Evolutionary conservation across 1,284 basidiomycete genomes (phyloP).

Genomic region (Leccinum subrobustum): DNA sequence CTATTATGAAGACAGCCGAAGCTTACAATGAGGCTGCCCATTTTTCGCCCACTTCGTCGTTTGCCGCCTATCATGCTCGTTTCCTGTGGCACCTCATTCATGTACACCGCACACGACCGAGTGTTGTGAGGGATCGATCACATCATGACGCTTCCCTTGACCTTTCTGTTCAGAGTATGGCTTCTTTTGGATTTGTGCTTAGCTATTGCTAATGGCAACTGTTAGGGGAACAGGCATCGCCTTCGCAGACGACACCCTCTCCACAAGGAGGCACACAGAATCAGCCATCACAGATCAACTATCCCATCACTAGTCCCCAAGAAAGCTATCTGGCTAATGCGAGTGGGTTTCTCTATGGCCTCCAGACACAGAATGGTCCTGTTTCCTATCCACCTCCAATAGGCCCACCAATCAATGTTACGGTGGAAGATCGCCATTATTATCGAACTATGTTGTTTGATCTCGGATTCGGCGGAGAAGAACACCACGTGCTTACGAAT

Average conservation of each 20-base stretch:
- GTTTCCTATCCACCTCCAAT: constrained; percentile 17
- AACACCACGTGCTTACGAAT: constrained; percentile 28
- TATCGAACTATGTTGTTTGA: constrained; percentile 71
- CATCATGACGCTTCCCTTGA: constrained; percentile 43
- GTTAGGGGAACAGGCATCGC: constrained; percentile 24
- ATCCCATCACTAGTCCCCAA: constrained; percentile 18
- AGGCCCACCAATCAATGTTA: constrained; percentile 18
- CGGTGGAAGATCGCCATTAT: constrained; percentile 59
- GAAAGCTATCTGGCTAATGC: constrained; percentile 23
- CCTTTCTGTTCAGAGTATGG: constrained; percentile 47
- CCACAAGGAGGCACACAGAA: constrained; percentile 20
- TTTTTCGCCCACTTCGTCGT: constrained; percentile 56
- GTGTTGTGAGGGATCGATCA: constrained; percentile 37
- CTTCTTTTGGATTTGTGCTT: background rate
- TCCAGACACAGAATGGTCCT: constrained; percentile 16
- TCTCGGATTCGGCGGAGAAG: constrained; percentile 56
- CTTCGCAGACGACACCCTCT: constrained; percentile 27
- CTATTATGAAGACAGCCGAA: constrained; percentile 67
- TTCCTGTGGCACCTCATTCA: constrained; percentile 72
- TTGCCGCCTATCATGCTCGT: constrained; percentile 68
- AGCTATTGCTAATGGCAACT: constrained; percentile 8
- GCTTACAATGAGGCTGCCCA: constrained; percentile 70
- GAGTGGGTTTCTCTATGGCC: constrained; percentile 17
- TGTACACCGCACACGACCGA: constrained; percentile 50
- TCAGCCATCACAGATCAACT: constrained; percentile 16